Evolutionary conservation across 208 protist genomes (phyloP), one percentile per base, ranked within the genome.

Genomic region (Trypanosoma rangeli): DNA sequence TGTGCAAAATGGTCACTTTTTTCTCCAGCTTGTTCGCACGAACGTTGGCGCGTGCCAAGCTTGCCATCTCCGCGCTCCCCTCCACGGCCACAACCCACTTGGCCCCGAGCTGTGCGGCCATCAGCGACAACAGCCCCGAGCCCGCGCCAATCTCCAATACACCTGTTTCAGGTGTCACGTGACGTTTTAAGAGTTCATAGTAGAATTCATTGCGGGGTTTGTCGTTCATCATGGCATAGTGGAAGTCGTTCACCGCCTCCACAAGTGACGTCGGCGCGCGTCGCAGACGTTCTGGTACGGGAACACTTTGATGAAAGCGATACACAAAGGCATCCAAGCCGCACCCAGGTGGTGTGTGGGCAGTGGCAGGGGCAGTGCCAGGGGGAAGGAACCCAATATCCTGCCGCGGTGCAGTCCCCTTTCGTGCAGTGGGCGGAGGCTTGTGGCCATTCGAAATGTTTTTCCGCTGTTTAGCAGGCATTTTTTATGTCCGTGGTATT

Each of bases 151-250:
- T 96, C 82, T 98, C 94, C n/a, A 97, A 78, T 49, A 96, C 92
- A 5, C 85, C 83, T 1, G 85, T 92, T 75, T 96, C 80, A 0
- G 89, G 87, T 16, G 85, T 88, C 35, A 97, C 84, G 74, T 90
- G 76, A 33, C 72, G 50, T 65, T 83, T 76, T 46, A 98, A 80
- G 37, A 90, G 48, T 20, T 87, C 71, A 46, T 96, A 89, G 84
- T 98, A 98, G 64, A 97, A 97, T 35, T 86, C 78, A 64, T 98
- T 98, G 16, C 94, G 80, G 3, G 81, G 83, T 37, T 68, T 64
- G 79, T 98, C 94, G 68, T 97, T 97, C 91, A 98, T 94, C 92
- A 98, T 97, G 5, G 94, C 94, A 37, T 81, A 98, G 76, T 98
- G 94, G 42, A 95, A 98, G 69, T 98, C 94, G 77, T 98, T 98